Base-by-base conservation (phyloP, 2,329 filamentous ascomycete genomes). In the Ceratocystis eucalypticola region DNA sequence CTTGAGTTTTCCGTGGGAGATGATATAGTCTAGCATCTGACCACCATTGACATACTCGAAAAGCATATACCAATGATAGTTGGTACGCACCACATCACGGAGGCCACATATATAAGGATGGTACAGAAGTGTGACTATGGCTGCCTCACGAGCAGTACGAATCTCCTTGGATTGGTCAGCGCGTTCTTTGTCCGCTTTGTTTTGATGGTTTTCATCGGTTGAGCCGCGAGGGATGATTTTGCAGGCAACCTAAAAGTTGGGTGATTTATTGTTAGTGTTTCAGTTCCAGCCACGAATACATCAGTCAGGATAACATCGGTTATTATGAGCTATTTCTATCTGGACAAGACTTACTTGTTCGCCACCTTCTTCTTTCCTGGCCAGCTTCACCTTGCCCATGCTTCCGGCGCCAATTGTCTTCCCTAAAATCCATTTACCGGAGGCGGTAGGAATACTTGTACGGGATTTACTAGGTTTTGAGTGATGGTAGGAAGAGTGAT, bases 1-100 rank as follows among this genome's bases (percentile, higher is more conserved):
- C 80, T 97, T 97, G 69, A 99, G 80, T 73, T 95, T 89, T 67
- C 93, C 94, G 73, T 99, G 94, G 2, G 92, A 96, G 74, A 99
- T 99, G 75, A 99, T 99, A 77, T 97, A 99, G 78, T 99, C 94
- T 69, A 99, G 85, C 94, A 99, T 97, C 77, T 99, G 94, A 20
- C 94, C 94, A 61, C 94, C 94, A 74, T 99, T 96, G 76, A 99
- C 94, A 75, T 94, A 96, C 78, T 99, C 94, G 74, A 96, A 99
- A 64, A 99, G 85, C 94, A 99, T 99, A 77, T 99, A 99, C 94
- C 94, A 99, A 76, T 99, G 94, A 75, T 96, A 94, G 73, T 94
- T 93, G 63, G 94, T 97, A 67, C 92, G 88, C 66, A 97, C 88
- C 30, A 96, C 91, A 77, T 99, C 94, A 70, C 91, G 86, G 82